Base-by-base conservation (phyloP, 352 stramenopile species). In the Thraustochytrium striatum region DNA sequence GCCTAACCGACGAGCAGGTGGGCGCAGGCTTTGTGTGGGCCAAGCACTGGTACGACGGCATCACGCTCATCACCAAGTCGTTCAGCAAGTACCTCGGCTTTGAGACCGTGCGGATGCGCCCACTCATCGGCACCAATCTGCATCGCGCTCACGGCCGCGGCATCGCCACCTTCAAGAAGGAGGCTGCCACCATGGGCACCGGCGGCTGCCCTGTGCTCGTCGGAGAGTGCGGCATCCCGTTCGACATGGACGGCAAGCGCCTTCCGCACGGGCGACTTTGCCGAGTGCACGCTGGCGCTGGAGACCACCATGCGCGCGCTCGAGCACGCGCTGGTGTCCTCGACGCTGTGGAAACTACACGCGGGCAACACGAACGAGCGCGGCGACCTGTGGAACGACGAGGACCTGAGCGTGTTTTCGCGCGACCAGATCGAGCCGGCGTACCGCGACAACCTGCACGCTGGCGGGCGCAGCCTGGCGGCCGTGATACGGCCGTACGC, bases 11-110 rank as follows among this genome's bases (percentile, higher is more conserved):
- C 36, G 72, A 81, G 5, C 25, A 82, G n/a, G 78, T 82, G 16
- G 78, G 73, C 11, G 41, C 50, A 19, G 73, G 70, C 36, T 83
- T 82, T 38, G 79, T 84, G n/a, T 83, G 79, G 78, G 89, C 89
- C 2, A 93, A 87, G 9, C 91, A 96, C 81, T 96, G 90, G 89
- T 96, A 96, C 82, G 91, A 96, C 81, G 89, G 88, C 9, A 86
- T 93, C 19, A 95, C 91, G 70, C 83, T 96, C 5, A 94, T 96
- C 39, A 82, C 72, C 36, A 69, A 81, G 36, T 32, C 38, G 35
- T 82, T 82, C 43, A 47, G 30, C 32, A 65, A 58, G 50, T 83
- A 57, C 33, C 69, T 82, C 53, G 53, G 70, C 70, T 25, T 83
- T 16, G 69, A 82, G 11, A 57, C 72, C n/a, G 44, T 82, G 38